A percentile compares a stretch with the other conserved stretches of the same genome.
Evolutionary conservation across 768 basidiomycete genomes (phyloP).

Genomic region (Leucogyrophana mollusca): DNA sequence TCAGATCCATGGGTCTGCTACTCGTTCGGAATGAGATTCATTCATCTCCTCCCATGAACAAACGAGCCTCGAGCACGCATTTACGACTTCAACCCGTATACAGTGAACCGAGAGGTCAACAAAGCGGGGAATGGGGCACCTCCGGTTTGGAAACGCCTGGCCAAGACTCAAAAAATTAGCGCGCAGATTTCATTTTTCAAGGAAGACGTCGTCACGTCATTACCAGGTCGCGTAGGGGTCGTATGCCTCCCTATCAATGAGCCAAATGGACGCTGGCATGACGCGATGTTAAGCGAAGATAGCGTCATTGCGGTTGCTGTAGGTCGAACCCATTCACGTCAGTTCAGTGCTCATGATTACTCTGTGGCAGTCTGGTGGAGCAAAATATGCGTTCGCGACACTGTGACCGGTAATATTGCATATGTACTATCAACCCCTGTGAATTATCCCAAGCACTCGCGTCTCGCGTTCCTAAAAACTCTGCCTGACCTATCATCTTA

Average conservation of each 20-base stretch:
- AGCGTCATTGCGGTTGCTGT: constrained; percentile 33
- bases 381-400: constrained; percentile 24
- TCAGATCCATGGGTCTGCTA: constrained; percentile 36
- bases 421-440: too few relatives aligned
- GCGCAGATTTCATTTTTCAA: constrained; percentile 15
- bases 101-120: constrained; percentile 8
- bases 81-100: constrained; percentile 35
- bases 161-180: constrained; percentile 5
- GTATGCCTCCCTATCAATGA: constrained; percentile 9
- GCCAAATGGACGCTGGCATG: constrained; percentile 29
- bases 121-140: constrained; percentile 15
- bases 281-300: constrained; percentile 36
- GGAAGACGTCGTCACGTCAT: constrained; percentile 20
- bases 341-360: neutral
- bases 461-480: too few relatives aligned
- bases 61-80: constrained; percentile 16
- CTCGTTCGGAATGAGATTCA: constrained; percentile 32
- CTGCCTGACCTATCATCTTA: too few relatives aligned
- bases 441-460: too few relatives aligned
- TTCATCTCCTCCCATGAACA: constrained; percentile 23
- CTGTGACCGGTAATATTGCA: too few relatives aligned
- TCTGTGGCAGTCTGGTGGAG: constrained; percentile 10
- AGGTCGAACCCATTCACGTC: neutral
- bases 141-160: constrained; percentile 17
- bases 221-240: constrained; percentile 26